phyloP scores from a whole-genome alignment of 2,329 filamentous ascomycete species.

The Aspergillus tubingensis region DNA sequence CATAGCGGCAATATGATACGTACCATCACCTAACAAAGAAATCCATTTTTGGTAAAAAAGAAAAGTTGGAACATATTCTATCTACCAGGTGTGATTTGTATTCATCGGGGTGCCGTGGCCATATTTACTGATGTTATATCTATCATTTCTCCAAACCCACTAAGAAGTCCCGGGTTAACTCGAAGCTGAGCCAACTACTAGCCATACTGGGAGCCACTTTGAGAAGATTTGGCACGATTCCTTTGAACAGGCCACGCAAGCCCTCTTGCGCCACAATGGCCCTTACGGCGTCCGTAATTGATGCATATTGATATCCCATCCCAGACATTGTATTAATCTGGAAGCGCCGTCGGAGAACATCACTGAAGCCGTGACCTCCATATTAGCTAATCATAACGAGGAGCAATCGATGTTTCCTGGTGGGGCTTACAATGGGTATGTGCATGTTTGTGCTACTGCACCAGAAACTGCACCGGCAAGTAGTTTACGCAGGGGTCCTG shows the following conservation, averaged over 20 bases:
- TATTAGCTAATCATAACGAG: neutral
- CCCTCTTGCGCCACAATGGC: conserved; percentile 85
- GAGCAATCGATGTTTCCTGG: neutral
- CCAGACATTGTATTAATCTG: conserved; percentile 99
- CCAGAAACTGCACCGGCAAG: conserved; percentile 91
- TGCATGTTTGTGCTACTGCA: conserved; percentile 94
- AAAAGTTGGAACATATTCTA: too few relatives aligned
- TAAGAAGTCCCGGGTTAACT: conserved; percentile 86
- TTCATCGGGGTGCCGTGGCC: too few relatives aligned
- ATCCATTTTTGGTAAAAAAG: too few relatives aligned
- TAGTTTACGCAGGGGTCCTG: conserved; percentile 76
- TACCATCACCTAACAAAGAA: too few relatives aligned
- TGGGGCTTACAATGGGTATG: conserved; percentile 84
- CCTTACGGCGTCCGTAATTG: conserved; percentile 77
- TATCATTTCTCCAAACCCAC: conserved; percentile 54
- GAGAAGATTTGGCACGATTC: conserved; percentile 89
- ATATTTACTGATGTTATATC: neutral
- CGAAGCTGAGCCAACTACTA: conserved; percentile 96
- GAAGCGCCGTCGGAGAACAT: conserved; percentile 89
- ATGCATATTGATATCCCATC: conserved; percentile 94
- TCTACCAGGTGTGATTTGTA: too few relatives aligned
- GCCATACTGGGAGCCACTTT: conserved; percentile 99
- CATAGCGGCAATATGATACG: too few relatives aligned
- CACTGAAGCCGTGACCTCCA: conserved; percentile 55
- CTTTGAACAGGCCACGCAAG: conserved; percentile 85